Evolutionary conservation across 2,329 filamentous ascomycete genomes (phyloP).

Genomic region (Aspergillus sp.): DNA sequence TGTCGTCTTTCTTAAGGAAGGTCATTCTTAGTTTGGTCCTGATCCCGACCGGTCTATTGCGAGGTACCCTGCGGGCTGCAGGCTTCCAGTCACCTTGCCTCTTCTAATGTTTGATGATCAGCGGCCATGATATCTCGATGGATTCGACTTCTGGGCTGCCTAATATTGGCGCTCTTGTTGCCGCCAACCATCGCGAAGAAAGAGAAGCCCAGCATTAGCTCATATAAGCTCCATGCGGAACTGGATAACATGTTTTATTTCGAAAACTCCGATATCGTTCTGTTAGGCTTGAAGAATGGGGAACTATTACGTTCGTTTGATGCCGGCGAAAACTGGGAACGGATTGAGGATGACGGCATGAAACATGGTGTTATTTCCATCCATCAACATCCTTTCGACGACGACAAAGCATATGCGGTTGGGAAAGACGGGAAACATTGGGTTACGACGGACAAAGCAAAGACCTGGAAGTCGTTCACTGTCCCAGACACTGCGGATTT

Average conservation of each 20-base stretch:
- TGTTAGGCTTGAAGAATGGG: conserved; percentile 66
- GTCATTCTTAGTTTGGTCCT: background rate
- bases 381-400: conserved; percentile 75
- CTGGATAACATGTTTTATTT: conserved; percentile 82
- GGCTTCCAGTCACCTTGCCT: conserved; percentile 4
- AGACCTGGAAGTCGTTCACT: conserved; percentile 75
- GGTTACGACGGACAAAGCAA: conserved; percentile 78
- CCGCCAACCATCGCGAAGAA: conserved; percentile 52
- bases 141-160: conserved; percentile 49
- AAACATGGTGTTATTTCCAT: conserved; percentile 56
- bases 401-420: conserved; percentile 75
- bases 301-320: conserved; percentile 76
- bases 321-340: conserved; percentile 75
- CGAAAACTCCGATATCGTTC: conserved; percentile 77
- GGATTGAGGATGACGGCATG: conserved; percentile 60
- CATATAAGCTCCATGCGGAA: conserved; percentile 64
- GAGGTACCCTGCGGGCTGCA: background rate
- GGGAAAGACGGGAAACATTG: conserved; percentile 71
- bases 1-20: background rate
- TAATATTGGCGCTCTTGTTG: conserved; percentile 53
- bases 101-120: conserved; percentile 31
- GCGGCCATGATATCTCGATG: conserved; percentile 42
- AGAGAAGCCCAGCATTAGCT: conserved; percentile 65
- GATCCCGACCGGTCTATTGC: background rate
- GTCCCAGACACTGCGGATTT: conserved; percentile 46